Base-by-base conservation (phyloP, 495 filamentous ascomycete genomes). In the Pyrenula aspistea region DNA sequence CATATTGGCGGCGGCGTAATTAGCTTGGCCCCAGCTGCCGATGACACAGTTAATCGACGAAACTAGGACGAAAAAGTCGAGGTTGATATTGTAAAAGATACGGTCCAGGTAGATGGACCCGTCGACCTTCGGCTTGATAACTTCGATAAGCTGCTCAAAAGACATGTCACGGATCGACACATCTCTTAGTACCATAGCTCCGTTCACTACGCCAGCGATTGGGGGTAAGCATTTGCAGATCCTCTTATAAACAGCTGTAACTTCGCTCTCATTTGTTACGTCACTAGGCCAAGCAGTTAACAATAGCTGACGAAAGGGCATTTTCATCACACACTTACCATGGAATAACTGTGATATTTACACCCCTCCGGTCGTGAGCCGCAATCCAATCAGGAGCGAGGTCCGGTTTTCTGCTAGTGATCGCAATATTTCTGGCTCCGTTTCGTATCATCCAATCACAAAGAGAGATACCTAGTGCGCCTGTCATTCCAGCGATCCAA, bases 61-160 rank as follows among this genome's bases (percentile, higher is more conserved):
- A 54, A 83, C 71, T 25, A 77, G 65, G 22, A 85, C 68, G 67
- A 86, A 85, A 68, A 85, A 86, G 55, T 86, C 83, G 1, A 85
- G 73, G 1, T 22, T 8, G 31, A 42, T 8, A 15, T 42, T 15
- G 15, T 15, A 4, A 15, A 42, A 15, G 31, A 42, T 4, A 4
- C 15, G 8, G 4, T 42, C 31, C 8, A 42, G 31, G 15, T 42
- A 42, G 15, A 42, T 42, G 4, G 31, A 4, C 31, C 31, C 31
- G 15, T 75, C 62, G 1, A 83, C 77, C 63, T 84, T 84, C 24
- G 79, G 76, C 53, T 70, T 64, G 25, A 79, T 70, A 50, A 74
- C 77, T 3, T 68, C 65, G 12, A 61, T 65, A 56, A 76, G 82
- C n/a, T 78, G 65, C 0, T 77, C 65, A 57, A 68, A 72, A 10